phyloP scores from a whole-genome alignment of 768 basidiomycete species.

The Hericium erinaceus region DNA sequence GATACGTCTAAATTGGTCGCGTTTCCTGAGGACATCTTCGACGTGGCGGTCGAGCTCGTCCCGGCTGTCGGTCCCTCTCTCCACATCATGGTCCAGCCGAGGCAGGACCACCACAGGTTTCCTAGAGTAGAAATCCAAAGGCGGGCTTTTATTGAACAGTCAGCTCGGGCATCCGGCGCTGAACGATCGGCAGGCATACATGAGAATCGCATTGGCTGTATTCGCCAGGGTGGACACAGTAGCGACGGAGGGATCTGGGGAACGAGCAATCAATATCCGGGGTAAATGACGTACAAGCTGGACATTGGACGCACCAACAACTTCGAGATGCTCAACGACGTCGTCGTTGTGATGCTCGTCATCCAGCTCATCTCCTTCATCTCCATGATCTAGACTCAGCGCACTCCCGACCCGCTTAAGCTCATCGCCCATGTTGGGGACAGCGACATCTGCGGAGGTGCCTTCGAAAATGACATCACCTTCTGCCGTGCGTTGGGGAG shows the following conservation, averaged over 20 bases:
- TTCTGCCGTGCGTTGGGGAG: not conserved
- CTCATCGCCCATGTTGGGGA: not conserved
- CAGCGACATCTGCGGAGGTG: not conserved
- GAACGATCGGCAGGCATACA: constrained; percentile 29
- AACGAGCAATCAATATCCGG: not conserved
- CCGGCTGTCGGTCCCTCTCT: constrained; percentile 27
- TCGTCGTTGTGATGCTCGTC: constrained; percentile 58
- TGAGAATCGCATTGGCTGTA: constrained; percentile 68
- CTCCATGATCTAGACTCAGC: not conserved
- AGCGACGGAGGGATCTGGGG: constrained; percentile 60
- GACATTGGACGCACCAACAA: constrained; percentile 42
- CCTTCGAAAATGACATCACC: constrained; percentile 1
- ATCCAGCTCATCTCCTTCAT: not conserved
- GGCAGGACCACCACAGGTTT: constrained; percentile 59
- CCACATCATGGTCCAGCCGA: constrained; percentile 16
- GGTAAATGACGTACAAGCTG: not conserved
- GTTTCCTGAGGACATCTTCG: constrained; percentile 58
- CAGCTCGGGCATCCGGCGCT: not conserved
- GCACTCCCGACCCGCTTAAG: not conserved
- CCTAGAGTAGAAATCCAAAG: constrained; percentile 57
- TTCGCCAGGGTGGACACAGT: constrained; percentile 71
- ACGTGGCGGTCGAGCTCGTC: constrained; percentile 66
- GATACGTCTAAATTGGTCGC: constrained; percentile 48
- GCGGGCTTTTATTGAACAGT: constrained; percentile 38
- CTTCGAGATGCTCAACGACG: constrained; percentile 77